phyloP scores from a whole-genome alignment of 2,329 filamentous ascomycete species.

The Macrophomina phaseolina region DNA sequence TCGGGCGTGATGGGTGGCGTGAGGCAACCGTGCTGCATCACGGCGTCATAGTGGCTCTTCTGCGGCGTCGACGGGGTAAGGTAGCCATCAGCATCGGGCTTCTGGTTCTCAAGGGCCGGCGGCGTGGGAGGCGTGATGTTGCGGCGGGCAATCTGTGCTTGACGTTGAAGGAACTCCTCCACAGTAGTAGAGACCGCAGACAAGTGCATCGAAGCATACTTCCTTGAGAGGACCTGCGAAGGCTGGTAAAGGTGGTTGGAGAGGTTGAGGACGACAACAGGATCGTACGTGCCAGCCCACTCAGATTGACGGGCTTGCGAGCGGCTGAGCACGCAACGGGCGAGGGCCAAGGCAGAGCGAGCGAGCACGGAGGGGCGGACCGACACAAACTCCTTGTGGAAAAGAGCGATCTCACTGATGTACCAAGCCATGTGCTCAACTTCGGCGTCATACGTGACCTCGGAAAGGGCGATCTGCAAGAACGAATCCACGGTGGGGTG shows the following conservation, averaged over 20 bases:
- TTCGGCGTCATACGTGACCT: constrained; percentile 77
- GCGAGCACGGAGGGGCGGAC: constrained; percentile 91
- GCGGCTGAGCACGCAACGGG: constrained; percentile 82
- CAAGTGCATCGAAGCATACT: constrained; percentile 70
- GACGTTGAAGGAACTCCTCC: constrained; percentile 69
- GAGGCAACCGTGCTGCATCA: constrained; percentile 75
- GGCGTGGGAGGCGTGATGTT: constrained; percentile 60
- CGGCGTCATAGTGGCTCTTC: constrained; percentile 70
- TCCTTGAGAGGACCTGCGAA: constrained; percentile 69
- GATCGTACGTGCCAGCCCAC: constrained; percentile 75
- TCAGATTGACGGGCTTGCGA: constrained; percentile 76
- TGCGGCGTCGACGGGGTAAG: constrained; percentile 79
- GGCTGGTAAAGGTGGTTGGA: constrained; percentile 71
- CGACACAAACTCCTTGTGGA: constrained; percentile 96
- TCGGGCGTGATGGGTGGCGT: constrained; percentile 88
- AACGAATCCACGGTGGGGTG: constrained; percentile 97
- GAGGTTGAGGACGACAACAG: constrained; percentile 67
- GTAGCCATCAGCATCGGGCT: constrained; percentile 52
- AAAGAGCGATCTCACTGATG: constrained; percentile 92
- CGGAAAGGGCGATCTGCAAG: constrained; percentile 82
- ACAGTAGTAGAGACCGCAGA: constrained; percentile 68
- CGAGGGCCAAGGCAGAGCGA: constrained; percentile 81
- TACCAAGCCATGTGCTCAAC: constrained; percentile 95
- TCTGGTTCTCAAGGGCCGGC: constrained; percentile 61
- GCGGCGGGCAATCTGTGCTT: constrained; percentile 59